A percentile compares a stretch with the other conserved stretches of the same genome.
These are phyloP conservation scores for Saccharomycopsis microspora DNA, from an alignment of 805 yeast genomes.

Conservation along the genomic window DNA sequence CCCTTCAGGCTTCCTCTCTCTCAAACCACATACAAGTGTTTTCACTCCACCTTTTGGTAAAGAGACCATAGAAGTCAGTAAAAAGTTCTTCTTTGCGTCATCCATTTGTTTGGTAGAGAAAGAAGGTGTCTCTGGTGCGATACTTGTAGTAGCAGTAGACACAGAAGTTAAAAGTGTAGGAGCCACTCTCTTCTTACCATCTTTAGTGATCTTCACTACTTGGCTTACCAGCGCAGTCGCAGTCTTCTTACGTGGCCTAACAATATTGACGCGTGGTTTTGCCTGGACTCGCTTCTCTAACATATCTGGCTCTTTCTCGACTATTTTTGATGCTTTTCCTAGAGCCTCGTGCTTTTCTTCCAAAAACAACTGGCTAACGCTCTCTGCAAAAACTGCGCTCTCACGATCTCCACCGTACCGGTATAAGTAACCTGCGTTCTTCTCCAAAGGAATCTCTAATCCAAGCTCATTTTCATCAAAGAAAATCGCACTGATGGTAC, in stretches of 20 bases:
- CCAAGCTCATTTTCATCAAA: conserved; percentile 64
- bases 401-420: conserved; percentile 87
- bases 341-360: conserved; percentile 33
- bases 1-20: conserved; percentile 25
- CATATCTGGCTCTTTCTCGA: not conserved
- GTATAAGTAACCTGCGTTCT: conserved; percentile 57
- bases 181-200: conserved; percentile 66
- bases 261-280: conserved; percentile 8
- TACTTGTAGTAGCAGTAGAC: conserved; percentile 18
- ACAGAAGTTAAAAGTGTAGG: conserved; percentile 52
- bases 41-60: conserved; percentile 57
- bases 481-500: conserved; percentile 55
- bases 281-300: not conserved
- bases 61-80: conserved; percentile 35
- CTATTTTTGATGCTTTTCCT: conserved; percentile 25
- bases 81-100: conserved; percentile 16
- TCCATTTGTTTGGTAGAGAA: conserved; percentile 17
- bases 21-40: conserved; percentile 49
- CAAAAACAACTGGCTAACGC: conserved; percentile 61
- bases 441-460: conserved; percentile 46
- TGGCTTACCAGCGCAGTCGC: conserved; percentile 21
- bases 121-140: conserved; percentile 7
- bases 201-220: conserved; percentile 54
- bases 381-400: conserved; percentile 75
- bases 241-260: conserved; percentile 16